Percentiles rank a stretch among this genome's conserved stretches.
Evolutionary conservation across 2,329 filamentous ascomycete genomes (phyloP).

Genomic region (Fusarium ambrosium): DNA sequence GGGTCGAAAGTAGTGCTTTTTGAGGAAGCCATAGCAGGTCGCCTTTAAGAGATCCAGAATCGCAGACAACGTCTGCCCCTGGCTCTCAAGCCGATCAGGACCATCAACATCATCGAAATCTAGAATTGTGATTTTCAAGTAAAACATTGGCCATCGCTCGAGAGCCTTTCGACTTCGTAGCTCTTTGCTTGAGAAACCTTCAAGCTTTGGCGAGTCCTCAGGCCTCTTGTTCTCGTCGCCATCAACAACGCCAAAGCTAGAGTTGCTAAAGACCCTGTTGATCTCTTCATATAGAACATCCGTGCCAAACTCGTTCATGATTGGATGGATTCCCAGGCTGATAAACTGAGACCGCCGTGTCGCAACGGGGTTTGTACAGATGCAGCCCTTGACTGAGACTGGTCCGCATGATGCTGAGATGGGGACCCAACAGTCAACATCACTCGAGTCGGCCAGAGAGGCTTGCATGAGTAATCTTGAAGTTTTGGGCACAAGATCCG

Average conservation of each 20-base stretch:
- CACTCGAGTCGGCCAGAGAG: constrained; percentile 68
- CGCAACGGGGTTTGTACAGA: constrained; percentile 78
- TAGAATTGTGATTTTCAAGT: constrained; percentile 72
- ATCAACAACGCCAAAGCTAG: constrained; percentile 78
- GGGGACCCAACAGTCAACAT: constrained; percentile 74
- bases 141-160: constrained; percentile 92
- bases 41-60: constrained; percentile 73
- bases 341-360: constrained; percentile 85
- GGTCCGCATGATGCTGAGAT: constrained; percentile 74
- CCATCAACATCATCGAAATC: constrained; percentile 51
- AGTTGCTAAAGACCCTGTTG: constrained; percentile 81
- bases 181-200: constrained; percentile 65
- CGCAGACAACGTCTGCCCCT: constrained; percentile 62
- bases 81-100: constrained; percentile 58
- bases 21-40: constrained; percentile 81
- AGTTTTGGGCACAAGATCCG: constrained; percentile 41
- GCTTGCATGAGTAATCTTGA: constrained; percentile 75
- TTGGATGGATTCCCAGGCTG: constrained; percentile 78
- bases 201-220: constrained; percentile 53
- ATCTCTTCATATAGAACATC: constrained; percentile 82
- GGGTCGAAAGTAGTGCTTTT: constrained; percentile 77
- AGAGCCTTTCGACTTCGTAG: constrained; percentile 69
- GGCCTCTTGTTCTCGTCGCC: constrained; percentile 55
- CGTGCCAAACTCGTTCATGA: constrained; percentile 67
- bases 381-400: constrained; percentile 76